These are phyloP conservation scores for Ophiocordyceps australis DNA, from an alignment of 2,329 filamentous ascomycete species.

Conservation along the genomic window DNA sequence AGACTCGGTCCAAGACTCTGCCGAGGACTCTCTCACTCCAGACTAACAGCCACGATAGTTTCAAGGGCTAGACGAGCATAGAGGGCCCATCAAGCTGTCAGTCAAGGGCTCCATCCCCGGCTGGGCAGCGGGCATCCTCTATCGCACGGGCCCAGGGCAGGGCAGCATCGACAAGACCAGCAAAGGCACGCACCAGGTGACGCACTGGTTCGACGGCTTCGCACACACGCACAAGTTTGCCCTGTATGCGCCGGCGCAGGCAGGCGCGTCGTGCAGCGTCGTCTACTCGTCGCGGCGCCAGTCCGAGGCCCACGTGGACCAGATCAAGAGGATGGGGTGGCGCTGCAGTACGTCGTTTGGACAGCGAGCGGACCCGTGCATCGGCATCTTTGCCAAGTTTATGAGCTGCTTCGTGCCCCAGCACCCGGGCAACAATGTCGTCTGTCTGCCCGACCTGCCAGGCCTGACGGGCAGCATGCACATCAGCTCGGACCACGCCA, in stretches of 20 bases:
- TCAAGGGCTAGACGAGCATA: constrained; percentile 46
- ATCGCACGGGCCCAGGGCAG: constrained; percentile 55
- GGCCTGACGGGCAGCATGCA: constrained; percentile 19
- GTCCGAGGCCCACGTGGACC: constrained; percentile 41
- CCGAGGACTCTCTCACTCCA: too few relatives aligned
- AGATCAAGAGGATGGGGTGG: constrained; percentile 40
- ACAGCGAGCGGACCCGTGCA: constrained; percentile 55
- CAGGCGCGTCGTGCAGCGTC: constrained; percentile 19
- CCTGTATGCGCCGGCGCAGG: constrained; percentile 27
- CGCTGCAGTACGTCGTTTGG: constrained; percentile 45
- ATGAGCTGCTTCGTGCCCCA: constrained; percentile 36
- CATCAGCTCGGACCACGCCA: constrained; percentile 23
- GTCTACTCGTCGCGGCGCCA: constrained; percentile 56
- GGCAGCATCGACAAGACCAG: constrained; percentile 39
- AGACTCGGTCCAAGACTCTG: neutral
- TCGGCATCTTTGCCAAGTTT: constrained; percentile 53
- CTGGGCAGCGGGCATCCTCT: constrained; percentile 55
- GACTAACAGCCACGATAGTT: too few relatives aligned
- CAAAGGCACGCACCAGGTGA: constrained; percentile 39
- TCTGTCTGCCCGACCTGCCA: constrained; percentile 45
- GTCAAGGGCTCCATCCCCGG: constrained; percentile 50
- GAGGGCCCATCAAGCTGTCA: constrained; percentile 41
- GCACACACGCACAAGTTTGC: constrained; percentile 56
- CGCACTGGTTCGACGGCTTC: constrained; percentile 73
- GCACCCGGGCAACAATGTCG: constrained; percentile 40